Evolutionary conservation across 176 grass and related monocot species (phyloP), one percentile per base, ranked within the genome.

Genomic region (Chrysopogon serrulatus): DNA sequence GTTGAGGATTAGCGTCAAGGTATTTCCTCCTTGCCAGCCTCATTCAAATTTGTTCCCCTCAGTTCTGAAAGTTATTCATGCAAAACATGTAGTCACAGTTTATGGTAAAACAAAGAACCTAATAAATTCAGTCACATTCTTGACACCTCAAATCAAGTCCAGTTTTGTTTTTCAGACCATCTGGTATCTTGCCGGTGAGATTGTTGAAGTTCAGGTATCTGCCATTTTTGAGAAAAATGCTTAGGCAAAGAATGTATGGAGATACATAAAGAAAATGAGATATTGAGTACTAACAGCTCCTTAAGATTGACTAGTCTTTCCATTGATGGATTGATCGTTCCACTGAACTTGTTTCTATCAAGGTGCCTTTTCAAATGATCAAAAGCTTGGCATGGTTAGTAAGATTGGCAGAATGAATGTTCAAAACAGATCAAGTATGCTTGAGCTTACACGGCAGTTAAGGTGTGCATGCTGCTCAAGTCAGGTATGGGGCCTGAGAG

Each of bases 201-300:
- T 93, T 85, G 70, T 96, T 99, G 87, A 86, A 82, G 73, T 94
- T 89, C 26, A 99, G 86, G 83, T 83, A 90, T 64, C 96, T 99
- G 84, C 6, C 54, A 44, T 83, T 77, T 27, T 39, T 48, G 53
- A 78, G 11, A 54, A 70, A n/a, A 77, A 66, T 56, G 44, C 77
- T 73, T 9, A 74, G 57, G 26, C 51, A 78, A 37, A 34, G 5
- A 30, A 68, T 77, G 17, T 13, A 24, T 62, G n/a, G 16, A 5
- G n/a, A 57, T 11, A 19, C 63, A 79, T 37, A 4, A 14, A 0
- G 23, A 15, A 17, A 65, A 18, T 26, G 15, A 83, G 18, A 41
- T 39, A 60, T 43, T 32, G 6, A 61, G 19, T 45, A 49, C 89
- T 96, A 82, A 94, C 91, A 99, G 34, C 65, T 99, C 91, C 82